phyloP scores from a whole-genome alignment of 768 basidiomycete species.

The Russula virescens region DNA sequence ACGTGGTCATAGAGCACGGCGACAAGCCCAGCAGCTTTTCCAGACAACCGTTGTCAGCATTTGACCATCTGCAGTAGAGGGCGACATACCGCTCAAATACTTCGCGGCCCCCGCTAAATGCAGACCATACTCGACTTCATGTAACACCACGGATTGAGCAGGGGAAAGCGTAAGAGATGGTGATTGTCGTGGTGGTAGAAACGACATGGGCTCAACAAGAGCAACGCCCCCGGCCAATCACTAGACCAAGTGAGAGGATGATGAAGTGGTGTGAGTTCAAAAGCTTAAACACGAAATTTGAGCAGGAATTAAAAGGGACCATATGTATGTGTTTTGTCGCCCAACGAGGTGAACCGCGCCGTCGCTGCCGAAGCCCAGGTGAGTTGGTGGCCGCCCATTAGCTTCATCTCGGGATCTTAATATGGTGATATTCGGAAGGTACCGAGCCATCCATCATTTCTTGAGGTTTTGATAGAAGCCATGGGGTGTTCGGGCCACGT shows the following conservation, averaged over 20 bases:
- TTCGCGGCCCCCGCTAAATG: not conserved
- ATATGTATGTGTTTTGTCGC: too few relatives aligned
- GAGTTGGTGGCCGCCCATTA: too few relatives aligned
- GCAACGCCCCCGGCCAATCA: not conserved
- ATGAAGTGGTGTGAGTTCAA: not conserved
- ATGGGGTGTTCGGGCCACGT: too few relatives aligned
- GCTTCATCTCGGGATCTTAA: too few relatives aligned
- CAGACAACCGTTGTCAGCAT: not conserved
- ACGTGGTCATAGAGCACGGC: constrained; percentile 40
- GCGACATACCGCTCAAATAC: constrained; percentile 8
- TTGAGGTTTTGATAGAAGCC: too few relatives aligned
- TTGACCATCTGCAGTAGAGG: not conserved
- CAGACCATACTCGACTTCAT: not conserved
- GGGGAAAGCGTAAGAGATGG: not conserved
- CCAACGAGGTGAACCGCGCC: too few relatives aligned
- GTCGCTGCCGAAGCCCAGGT: too few relatives aligned
- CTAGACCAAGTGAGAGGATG: not conserved
- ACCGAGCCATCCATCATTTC: too few relatives aligned
- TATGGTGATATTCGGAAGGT: too few relatives aligned
- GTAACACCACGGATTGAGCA: not conserved
- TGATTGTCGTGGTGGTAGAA: not conserved
- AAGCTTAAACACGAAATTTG: not conserved
- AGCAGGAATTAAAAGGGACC: not conserved
- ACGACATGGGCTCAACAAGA: not conserved
- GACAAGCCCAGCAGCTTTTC: constrained; percentile 31